Base-by-base conservation (phyloP, 2,329 filamentous ascomycete species). In the Cordyceps pruinosa region DNA sequence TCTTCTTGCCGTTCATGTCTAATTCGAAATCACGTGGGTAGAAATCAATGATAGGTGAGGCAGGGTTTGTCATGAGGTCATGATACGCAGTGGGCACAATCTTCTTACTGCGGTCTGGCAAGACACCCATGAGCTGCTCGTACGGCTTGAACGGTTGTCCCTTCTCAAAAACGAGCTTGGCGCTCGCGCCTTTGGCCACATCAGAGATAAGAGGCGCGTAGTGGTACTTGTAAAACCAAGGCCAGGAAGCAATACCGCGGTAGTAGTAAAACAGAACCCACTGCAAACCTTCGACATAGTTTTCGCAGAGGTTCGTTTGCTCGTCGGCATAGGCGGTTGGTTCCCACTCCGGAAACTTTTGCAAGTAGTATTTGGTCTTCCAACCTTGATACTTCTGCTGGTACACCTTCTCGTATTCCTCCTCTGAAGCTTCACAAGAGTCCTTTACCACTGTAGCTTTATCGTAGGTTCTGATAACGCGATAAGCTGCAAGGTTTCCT, bases 241-340 rank as follows among this genome's bases (percentile, higher is more conserved):
- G 91, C 94, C 94, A 99, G 13, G 93, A 97, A 17, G 90, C 94
- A 59, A 99, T 94, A 61, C 94, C 94, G 55, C 87, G 87, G 74
- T 99, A 99, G 73, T 99, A 99, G 76, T 99, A 99, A 72, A 88
- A 97, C 50, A 99, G 77, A 44, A 99, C 94, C 95, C 94, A 99
- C 70, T 99, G 94, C 60, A 99, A 76, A 60, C 94, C 94, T 73
- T 99, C 90, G 7, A 99, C 91, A 66, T 99, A 99, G 73, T 97
- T 99, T 72, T 97, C 91, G 26, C 90, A 88, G 60, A 99, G 78
- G 62, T 88, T 86, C 55, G 79, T 86, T 68, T 97, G 79, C 70
- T 96, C 90, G 41, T 84, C 65, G 19, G 75, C 84, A 62, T 93
- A 87, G 65, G 90, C 87, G 48, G 90, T 87, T 12, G 88, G 77